Percentiles rank a stretch among this genome's conserved stretches.
Conservation (phyloP, 129 eudicot species). For the Scalesia atractyloides region DNA sequence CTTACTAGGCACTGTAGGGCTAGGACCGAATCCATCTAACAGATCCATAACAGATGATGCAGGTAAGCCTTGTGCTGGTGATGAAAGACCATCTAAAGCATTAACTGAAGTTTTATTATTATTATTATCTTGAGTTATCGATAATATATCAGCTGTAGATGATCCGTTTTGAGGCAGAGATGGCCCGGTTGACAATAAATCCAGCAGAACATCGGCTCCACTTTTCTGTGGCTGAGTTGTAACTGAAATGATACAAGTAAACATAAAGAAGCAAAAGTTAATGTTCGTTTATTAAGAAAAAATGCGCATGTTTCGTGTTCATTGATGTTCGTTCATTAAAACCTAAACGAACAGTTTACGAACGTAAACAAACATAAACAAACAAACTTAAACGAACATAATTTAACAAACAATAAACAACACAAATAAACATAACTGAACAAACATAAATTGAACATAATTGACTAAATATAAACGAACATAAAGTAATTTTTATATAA, state of each 20-base stretch:
- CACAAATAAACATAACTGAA: too few relatives aligned
- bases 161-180: constrained; percentile 57
- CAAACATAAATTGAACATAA: too few relatives aligned
- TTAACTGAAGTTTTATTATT: constrained; percentile 35
- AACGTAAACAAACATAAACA: too few relatives aligned
- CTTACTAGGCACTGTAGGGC: constrained; percentile 54
- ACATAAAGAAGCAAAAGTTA: background rate
- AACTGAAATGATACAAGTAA: constrained; percentile 48
- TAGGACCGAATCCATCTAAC: constrained; percentile 70
- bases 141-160: constrained; percentile 54
- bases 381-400: too few relatives aligned
- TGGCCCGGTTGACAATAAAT: constrained; percentile 81
- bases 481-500: too few relatives aligned
- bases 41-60: constrained; percentile 63
- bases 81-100: constrained; percentile 44
- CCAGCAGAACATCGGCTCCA: constrained; percentile 77
- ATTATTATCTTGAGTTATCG: constrained; percentile 48
- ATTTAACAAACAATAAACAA: too few relatives aligned
- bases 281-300: too few relatives aligned
- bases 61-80: constrained; percentile 50
- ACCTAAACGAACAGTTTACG: too few relatives aligned
- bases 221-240: constrained; percentile 63
- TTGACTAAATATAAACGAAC: too few relatives aligned
- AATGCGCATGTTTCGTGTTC: too few relatives aligned
- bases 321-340: too few relatives aligned